Evolutionary conservation across 1,284 basidiomycete genomes (phyloP), one percentile per base, ranked within the genome.

Genomic region (Puccinia polysora): DNA sequence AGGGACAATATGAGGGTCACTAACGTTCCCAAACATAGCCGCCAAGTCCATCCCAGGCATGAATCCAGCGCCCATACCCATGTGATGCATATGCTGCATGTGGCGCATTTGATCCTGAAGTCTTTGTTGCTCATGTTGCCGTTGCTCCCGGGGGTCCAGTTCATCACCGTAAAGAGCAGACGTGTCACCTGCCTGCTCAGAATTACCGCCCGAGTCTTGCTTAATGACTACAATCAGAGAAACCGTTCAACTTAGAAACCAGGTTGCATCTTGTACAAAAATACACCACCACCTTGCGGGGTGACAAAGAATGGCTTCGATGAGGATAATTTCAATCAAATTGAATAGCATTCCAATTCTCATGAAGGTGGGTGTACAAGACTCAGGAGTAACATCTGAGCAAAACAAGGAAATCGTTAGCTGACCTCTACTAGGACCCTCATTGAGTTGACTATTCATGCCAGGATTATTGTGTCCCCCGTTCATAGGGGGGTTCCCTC

Each of bases 41-140:
- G 58, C 59, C 18, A 71, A 47, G 32, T 71, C 68, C 68, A 71
- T 71, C n/a, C 68, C 68, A 50, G 68, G 68, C 68, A 71, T 52
- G 38, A 71, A 71, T n/a, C 68, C 68, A 32, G 59, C 45, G 25
- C 45, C 59, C 58, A 71, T 40, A 52, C 49, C 49, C 68, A 71
- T 71, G 55, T 69, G 53, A 28, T 71, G 58, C 56, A 71, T 62
- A 28, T 71, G 68, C 38, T 71, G 68, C 49, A 71, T 71, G 25
- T 71, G 68, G 38, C 59, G 68, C 38, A 72, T 53, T 30, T 72
- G 69, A 28, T 72, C 69, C 49, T 72, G 69, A 7, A 72, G 15
- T 36, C 69, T 59, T 52, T 70, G 69, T 60, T 70, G 68, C 60
- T 72, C 69, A 72, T 72, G 69, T 43, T 72, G 69, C 10, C 50